Conservation (phyloP, 352 stramenopile genomes). For the Phytophthora multivora region DNA sequence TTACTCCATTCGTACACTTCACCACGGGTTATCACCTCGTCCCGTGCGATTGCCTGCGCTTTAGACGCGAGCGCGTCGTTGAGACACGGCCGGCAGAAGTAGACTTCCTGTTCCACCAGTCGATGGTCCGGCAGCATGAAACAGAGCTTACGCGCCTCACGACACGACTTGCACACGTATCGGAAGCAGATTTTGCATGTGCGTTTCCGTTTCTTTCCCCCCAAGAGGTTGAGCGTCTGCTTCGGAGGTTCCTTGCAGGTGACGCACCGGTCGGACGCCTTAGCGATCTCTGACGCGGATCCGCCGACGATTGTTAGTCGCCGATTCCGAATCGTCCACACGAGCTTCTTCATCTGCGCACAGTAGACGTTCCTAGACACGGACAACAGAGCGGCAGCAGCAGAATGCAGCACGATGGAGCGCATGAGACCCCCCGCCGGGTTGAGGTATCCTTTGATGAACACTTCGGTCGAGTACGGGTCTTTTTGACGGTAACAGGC, state of each 20-base stretch:
- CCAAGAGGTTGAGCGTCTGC: constrained; percentile 4
- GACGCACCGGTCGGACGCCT: constrained; percentile 19
- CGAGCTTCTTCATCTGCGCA: constrained; percentile 66
- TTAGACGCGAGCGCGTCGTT: constrained; percentile 15
- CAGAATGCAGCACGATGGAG: constrained; percentile 38
- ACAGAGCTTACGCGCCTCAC: constrained; percentile 37
- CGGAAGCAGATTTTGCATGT: constrained; percentile 43
- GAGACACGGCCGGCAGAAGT: constrained; percentile 29
- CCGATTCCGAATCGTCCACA: constrained; percentile 48
- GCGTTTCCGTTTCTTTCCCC: constrained; percentile 21
- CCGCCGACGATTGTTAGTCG: constrained; percentile 3
- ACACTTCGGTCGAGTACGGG: constrained; percentile 50
- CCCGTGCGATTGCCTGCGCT: constrained; percentile 20
- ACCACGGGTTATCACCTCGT: constrained; percentile 21
- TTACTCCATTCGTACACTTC: constrained; percentile 34
- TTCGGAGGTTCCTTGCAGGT: constrained; percentile 16
- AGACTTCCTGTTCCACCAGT: constrained; percentile 33
- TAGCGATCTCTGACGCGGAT: constrained; percentile 5
- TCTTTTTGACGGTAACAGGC: constrained; percentile 51
- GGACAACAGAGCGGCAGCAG: constrained; percentile 38
- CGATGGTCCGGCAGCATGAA: constrained; percentile 32
- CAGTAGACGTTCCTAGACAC: constrained; percentile 45
- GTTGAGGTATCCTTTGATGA: constrained; percentile 47
- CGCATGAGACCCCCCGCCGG: constrained; percentile 39
- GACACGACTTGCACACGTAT: constrained; percentile 45